These are phyloP conservation scores for Coniochaeta ligniaria DNA, from an alignment of 2,329 filamentous ascomycete genomes.

Conservation along the genomic window DNA sequence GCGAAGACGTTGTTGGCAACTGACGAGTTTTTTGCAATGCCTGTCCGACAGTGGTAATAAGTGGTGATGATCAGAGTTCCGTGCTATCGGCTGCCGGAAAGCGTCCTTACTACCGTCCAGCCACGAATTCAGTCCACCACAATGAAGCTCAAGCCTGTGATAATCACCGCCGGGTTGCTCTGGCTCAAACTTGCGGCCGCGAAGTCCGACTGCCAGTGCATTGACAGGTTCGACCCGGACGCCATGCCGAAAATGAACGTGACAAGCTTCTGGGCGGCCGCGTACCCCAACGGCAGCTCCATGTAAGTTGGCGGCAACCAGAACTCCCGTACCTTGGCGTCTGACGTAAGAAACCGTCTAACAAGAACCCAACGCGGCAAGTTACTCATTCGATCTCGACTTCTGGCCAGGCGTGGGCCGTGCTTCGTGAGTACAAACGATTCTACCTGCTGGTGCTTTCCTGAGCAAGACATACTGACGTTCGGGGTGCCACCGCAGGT, in stretches of 20 bases:
- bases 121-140: not conserved
- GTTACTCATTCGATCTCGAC: not conserved
- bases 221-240: not conserved
- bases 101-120: not conserved
- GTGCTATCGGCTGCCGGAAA: no score
- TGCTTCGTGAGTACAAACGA: not conserved
- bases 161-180: not conserved
- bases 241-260: slow-evolving; percentile 1
- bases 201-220: not conserved
- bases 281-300: slow-evolving; percentile 1
- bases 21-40: not conserved
- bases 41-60: no score
- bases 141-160: no score
- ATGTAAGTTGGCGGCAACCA: not conserved
- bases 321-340: not conserved
- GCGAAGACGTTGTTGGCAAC: not conserved
- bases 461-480: not conserved
- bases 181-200: not conserved
- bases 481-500: not conserved
- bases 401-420: not conserved
- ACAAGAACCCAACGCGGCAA: not conserved
- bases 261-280: not conserved
- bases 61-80: no score
- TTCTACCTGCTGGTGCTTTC: not conserved
- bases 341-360: not conserved